Evolutionary conservation across 257 asterid genomes (phyloP), one percentile per base, ranked within the genome.

Genomic region (Cordia subcordata): DNA sequence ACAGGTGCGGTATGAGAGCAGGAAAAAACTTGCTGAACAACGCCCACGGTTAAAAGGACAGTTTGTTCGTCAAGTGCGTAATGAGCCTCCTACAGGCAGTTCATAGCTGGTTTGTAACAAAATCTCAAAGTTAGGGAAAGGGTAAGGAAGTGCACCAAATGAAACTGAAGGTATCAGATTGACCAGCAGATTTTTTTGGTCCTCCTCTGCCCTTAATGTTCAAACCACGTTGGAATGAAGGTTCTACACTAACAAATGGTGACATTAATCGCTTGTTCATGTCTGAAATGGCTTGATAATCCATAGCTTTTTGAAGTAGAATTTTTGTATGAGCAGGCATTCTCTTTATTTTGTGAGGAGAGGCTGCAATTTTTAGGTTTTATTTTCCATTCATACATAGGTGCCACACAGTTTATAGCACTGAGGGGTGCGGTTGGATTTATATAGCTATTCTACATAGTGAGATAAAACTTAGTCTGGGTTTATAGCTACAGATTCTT

Each of bases 31-130:
- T 60, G 96, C 95, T n/a, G 94, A 89, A 72, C 84, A 86, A 64
- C 78, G 96, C 4, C 96, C 94, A 8, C 79, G 96, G 45, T 85
- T 89, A 60, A 89, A 84, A 66, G 96, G 96, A 19, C 96, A 89
- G 61, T 89, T 89, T 68, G 89, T 89, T 71, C 91, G 96, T 11
- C 95, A 84, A 53, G 61, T 52, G 27, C 76, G 71, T 35, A 64
- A 72, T 50, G 87, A 86, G 27, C 49, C 67, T 53, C 77, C 77
- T 42, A 66, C 78, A 3, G 84, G 71, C 49, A 74, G 73, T 73
- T 63, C 76, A 54, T 65, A 53, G 71, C 69, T 53, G 49, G 70
- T 74, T 58, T 68, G 57, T 63, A 44, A 70, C 47, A 13, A 60
- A 35, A 68, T 42, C 72, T 11, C 55, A 12, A 35, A 32, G 58